Conservation (phyloP, 352 stramenopile species). For the Pythium dissotocum region DNA sequence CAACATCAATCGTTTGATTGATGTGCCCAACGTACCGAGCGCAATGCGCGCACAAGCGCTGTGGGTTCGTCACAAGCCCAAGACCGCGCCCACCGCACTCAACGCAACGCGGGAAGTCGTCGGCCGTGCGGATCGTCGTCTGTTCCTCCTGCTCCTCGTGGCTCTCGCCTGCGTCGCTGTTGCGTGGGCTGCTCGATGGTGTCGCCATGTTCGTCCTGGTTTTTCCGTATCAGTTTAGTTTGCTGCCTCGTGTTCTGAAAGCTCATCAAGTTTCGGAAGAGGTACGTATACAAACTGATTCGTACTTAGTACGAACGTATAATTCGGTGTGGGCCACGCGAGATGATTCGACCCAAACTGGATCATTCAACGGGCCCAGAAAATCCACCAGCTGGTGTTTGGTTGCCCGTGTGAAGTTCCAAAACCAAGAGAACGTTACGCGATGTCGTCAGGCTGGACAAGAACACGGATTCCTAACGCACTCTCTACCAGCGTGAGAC, state of each 20-base stretch:
- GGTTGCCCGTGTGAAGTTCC: neutral
- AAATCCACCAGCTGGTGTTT: neutral
- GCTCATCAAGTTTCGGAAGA: slow-evolving; percentile 14
- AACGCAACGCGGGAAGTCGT: slow-evolving; percentile 58
- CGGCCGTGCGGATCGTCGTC: slow-evolving; percentile 2
- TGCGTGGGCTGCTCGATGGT: slow-evolving; percentile 22
- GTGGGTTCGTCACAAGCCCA: slow-evolving; percentile 68
- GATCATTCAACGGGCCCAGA: neutral
- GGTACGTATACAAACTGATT: slow-evolving; percentile 2
- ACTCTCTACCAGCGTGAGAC: neutral
- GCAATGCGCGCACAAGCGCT: slow-evolving; percentile 76
- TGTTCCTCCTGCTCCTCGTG: neutral
- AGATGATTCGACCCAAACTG: neutral
- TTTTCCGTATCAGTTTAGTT: slow-evolving; percentile 1
- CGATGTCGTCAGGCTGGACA: neutral
- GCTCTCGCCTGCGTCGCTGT: slow-evolving; percentile 7
- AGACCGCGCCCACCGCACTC: slow-evolving; percentile 72
- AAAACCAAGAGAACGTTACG: neutral
- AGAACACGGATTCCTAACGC: neutral
- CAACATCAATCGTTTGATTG: neutral
- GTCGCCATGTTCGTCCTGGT: slow-evolving; percentile 23
- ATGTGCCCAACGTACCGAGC: slow-evolving; percentile 45
- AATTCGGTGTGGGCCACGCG: neutral
- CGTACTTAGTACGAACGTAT: slow-evolving; percentile 6
- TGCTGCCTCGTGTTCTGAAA: slow-evolving; percentile 12